phyloP scores from a whole-genome alignment of 78 protist genomes.

The slime mould (Dictyostelium discoideum) region DNA sequence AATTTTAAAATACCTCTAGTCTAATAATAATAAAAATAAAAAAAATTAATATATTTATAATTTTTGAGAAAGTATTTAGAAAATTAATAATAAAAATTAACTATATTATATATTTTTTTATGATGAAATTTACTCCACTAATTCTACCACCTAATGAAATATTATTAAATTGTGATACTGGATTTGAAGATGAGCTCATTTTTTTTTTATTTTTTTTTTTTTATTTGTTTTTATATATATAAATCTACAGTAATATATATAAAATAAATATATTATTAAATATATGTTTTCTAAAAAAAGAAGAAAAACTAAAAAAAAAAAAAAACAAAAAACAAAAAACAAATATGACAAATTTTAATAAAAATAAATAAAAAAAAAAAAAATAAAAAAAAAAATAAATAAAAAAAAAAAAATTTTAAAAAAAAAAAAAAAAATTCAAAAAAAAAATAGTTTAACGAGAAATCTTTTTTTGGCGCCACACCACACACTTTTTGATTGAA shows the following conservation, averaged over 20 bases:
- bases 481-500: no score
- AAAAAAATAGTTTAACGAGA: neutral
- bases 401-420: no score
- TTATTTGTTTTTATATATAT: neutral
- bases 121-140: slow-evolving; percentile 29
- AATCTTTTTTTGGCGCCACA: neutral
- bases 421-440: neutral
- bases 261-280: no score
- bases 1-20: slow-evolving; percentile 72
- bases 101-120: no score
- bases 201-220: neutral
- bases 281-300: no score
- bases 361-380: no score
- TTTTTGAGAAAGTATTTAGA: neutral
- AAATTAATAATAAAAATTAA: neutral
- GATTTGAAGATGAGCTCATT: neutral
- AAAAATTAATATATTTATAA: neutral
- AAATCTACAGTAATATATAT: no score
- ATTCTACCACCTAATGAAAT: slow-evolving; percentile 69
- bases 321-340: no score
- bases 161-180: slow-evolving; percentile 42
- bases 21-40: neutral
- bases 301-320: no score
- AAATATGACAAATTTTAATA: no score
- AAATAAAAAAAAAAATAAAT: no score